Base-by-base conservation (phyloP, 371 early-diverging fungal genomes). In the Fennellomyces sp. region DNA sequence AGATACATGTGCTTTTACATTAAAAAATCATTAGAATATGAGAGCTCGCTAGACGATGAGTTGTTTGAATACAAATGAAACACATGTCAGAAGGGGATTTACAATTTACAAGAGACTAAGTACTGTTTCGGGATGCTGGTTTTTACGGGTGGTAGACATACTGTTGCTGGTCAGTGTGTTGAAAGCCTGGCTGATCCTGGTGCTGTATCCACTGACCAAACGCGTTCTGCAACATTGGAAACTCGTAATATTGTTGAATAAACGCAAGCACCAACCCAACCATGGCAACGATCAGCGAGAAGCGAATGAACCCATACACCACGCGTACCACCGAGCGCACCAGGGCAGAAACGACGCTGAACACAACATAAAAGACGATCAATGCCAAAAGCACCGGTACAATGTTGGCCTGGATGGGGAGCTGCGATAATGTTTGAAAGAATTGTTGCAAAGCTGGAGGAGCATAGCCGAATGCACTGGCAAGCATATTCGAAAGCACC, bases 1-100 rank as follows among this genome's bases (percentile, higher is more conserved):
- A 90, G 91, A 10, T 95, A 94, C 65, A 95, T 95, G 94, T 90
- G 92, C 58, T 94, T 94, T 71, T 95, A 94, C 54, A 84, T 92
- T 48, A 87, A 89, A 58, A 75, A 85, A 5, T 75, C 80, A 5
- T 70, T 90, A 17, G 90, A 91, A 47, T 91, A 89, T 58, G 66
- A 56, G 17, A 56, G 23, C 36, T 50, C 58, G 36, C 50, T 45
- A 38, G 38, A 56, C 13, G 57, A 56, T 45, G 61, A 54, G 15
- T 47, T 60, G 38, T 60, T 60, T 41, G 60, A 50, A 27, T 60
- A 29, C 30, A 42, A 57, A 7, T 48, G 21, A 45, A 38, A 31
- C 6, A 41, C 3, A 41, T 41, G 12, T 41, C 6, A 41, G 8
- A 15, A 36, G 13, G 30, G 23, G 11, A 39, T 38, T 17, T 5